A percentile compares a stretch with the other conserved stretches of the same genome.
Evolutionary conservation across 148 eudicot species (phyloP).

Genomic region (Bassia scoparia): DNA sequence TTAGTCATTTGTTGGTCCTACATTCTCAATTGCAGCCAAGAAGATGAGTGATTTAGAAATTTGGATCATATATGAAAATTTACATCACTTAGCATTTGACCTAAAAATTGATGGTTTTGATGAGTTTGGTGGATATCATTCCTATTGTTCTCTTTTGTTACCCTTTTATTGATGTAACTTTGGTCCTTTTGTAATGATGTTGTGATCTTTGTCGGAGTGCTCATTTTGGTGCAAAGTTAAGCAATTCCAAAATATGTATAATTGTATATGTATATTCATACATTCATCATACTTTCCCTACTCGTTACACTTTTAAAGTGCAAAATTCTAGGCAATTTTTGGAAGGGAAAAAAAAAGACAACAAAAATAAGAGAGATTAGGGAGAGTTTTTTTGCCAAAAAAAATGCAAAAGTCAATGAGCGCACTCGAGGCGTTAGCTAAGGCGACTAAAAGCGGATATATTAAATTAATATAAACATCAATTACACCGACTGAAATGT

Average conservation of each 20-base stretch:
- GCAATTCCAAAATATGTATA: neutral
- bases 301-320: too few relatives aligned
- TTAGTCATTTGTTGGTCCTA: constrained; percentile 20
- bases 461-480: too few relatives aligned
- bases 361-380: too few relatives aligned
- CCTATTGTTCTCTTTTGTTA: constrained; percentile 2
- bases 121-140: constrained; percentile 28
- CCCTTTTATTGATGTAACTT: neutral
- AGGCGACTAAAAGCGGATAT: too few relatives aligned
- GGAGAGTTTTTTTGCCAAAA: too few relatives aligned
- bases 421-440: too few relatives aligned
- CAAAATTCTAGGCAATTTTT: too few relatives aligned
- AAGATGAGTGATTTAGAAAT: constrained; percentile 10
- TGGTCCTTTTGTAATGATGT: constrained; percentile 13
- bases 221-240: constrained; percentile 10
- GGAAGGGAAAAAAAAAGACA: too few relatives aligned
- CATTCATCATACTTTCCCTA: constrained; percentile 1
- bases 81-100: constrained; percentile 23
- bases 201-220: constrained; percentile 28
- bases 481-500: too few relatives aligned
- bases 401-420: too few relatives aligned
- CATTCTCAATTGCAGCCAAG: constrained; percentile 28
- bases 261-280: neutral
- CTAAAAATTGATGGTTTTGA: constrained; percentile 6
- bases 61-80: constrained; percentile 11